These are phyloP conservation scores for Cordyceps tenuipes DNA, from an alignment of 2,329 filamentous ascomycete genomes.

Conservation along the genomic window DNA sequence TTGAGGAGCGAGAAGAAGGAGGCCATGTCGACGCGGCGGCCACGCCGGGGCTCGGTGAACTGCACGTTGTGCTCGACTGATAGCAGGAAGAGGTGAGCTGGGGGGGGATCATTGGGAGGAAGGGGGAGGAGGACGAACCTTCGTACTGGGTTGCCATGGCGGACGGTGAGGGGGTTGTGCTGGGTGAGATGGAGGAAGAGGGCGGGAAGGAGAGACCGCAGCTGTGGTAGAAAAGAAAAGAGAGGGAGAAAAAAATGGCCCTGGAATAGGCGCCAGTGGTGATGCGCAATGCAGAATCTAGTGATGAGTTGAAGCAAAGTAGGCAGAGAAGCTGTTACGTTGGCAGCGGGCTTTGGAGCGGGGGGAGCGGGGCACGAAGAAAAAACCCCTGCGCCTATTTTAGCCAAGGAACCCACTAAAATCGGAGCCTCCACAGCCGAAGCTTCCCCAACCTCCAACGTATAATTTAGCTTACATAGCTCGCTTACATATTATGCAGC, in stretches of 20 bases:
- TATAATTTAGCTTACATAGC: too few species aligned
- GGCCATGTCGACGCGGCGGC: conserved; percentile 55
- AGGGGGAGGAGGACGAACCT: conserved; percentile 26
- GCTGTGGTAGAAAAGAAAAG: not conserved
- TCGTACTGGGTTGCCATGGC: conserved; percentile 52
- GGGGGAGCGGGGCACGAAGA: too few species aligned
- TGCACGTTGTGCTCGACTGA: conserved; percentile 59
- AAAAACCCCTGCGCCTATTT: not conserved
- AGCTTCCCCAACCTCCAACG: conserved; percentile 2
- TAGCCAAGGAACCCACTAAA: not conserved
- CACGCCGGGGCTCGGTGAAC: conserved; percentile 29
- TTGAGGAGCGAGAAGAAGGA: conserved; percentile 52
- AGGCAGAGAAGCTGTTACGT: conserved; percentile 13
- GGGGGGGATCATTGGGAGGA: not conserved
- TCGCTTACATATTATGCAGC: too few species aligned
- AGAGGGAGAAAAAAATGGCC: too few species aligned
- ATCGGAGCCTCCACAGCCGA: not conserved
- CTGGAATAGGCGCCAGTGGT: conserved; percentile 2
- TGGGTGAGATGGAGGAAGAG: not conserved
- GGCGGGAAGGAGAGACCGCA: not conserved
- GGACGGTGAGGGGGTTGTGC: not conserved
- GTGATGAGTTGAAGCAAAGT: not conserved
- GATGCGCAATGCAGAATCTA: not conserved
- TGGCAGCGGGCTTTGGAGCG: not conserved
- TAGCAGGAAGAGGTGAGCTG: not conserved